A percentile compares a stretch with the other conserved stretches of the same genome.
Conservation (phyloP, 148 eudicot genomes). For the Vaccinium vitisidaea region DNA sequence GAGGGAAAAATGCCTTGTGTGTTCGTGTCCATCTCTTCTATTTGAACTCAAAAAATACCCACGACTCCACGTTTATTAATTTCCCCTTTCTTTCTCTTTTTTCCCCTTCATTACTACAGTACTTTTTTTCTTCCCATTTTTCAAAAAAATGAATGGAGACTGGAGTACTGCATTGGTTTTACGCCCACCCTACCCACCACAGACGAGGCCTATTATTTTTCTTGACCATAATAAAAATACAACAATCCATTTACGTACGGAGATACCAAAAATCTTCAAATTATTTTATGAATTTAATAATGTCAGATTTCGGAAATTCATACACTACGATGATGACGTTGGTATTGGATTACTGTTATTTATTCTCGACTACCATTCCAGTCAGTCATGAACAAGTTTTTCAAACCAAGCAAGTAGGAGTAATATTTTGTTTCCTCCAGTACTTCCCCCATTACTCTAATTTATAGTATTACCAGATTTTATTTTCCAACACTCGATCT, state of each 20-base stretch:
- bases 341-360: neutral
- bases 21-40: neutral
- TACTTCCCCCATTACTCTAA: no score
- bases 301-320: neutral
- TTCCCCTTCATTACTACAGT: neutral
- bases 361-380: neutral
- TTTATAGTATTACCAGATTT: no score
- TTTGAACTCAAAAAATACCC: slow-evolving; percentile 20
- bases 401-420: neutral
- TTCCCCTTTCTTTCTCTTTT: neutral
- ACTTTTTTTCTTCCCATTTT: no score
- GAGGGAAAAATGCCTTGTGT: slow-evolving; percentile 20
- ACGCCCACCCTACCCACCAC: neutral
- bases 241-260: neutral
- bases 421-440: no score
- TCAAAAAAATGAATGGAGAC: no score
- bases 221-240: neutral
- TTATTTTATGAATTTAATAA: neutral
- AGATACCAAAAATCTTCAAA: neutral
- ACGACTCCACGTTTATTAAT: neutral
- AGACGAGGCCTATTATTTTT: neutral
- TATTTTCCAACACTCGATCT: neutral
- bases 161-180: neutral
- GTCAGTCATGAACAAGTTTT: neutral
- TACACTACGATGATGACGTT: neutral